Base-by-base conservation (phyloP, 345 rosid genomes). In the Acer negundo region DNA sequence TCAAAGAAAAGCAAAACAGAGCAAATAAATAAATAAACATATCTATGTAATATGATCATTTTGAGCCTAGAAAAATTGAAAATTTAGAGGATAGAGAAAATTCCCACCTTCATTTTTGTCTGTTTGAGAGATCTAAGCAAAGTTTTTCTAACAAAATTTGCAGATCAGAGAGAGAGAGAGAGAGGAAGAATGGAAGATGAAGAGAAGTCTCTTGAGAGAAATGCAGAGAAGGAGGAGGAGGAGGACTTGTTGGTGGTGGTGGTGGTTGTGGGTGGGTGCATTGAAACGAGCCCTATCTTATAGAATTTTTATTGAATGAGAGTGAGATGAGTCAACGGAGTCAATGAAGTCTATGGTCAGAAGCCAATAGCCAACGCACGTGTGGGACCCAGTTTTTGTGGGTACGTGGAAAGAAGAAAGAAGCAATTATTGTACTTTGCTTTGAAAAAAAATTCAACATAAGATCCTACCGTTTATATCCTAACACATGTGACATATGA, bases 51-150 rank as follows among this genome's bases (percentile, higher is more conserved):
- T 40, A 28, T 40, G 6, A 55, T 17, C 31, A 28, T 28, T 26
- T 35, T 1, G 22, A 40, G 22, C 49, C 67, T 23, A 9, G 47
- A 42, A 4, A 26, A n/a, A 63, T 15, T 10, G 5, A 74, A 5
- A 62, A 62, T 17, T 20, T 44, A 6, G 51, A 63, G 44, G 7
- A 63, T 26, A 46, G 2, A 26, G 26, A 7, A 75, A 75, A 49
- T 17, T 7, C 70, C 3, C 49, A 75, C 78, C 64, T 51, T 75
- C 78, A 75, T 75, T 49, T 65, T 28, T 47, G 10, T 1, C 0
- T 24, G 24, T 0, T 17, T 44, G 77, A 62, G 23, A 24, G 77
- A 46, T 62, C 24, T 26, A 5, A 46, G 10, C 31, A 28, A 28
- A 28, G 31, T 28, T 28, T 28, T 28, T 28, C 31, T 28, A 2